Conservation (phyloP, 2,329 filamentous ascomycete species). For the Dothideomycetes sp. region DNA sequence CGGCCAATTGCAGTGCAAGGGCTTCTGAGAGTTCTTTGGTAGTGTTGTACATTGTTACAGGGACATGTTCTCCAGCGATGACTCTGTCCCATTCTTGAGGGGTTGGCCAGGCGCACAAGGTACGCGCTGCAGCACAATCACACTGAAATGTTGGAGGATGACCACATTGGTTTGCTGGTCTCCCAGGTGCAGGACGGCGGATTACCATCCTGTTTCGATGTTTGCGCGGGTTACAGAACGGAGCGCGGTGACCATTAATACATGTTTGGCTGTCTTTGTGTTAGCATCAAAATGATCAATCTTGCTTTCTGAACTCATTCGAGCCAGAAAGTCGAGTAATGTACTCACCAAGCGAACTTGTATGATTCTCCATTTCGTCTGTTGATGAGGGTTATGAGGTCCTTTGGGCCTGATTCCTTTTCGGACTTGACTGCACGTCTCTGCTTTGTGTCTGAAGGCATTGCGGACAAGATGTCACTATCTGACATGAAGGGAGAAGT, state of each 20-base stretch:
- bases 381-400: conserved; percentile 13
- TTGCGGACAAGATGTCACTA: no score
- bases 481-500: no score
- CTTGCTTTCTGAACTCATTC: neutral
- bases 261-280: conserved; percentile 3
- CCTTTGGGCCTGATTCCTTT: no score
- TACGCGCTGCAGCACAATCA: conserved; percentile 13
- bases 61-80: no score
- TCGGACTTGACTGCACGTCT: no score
- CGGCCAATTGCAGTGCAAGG: no score
- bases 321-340: neutral
- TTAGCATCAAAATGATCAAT: neutral
- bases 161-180: conserved; percentile 15
- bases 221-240: conserved; percentile 14
- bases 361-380: conserved; percentile 12
- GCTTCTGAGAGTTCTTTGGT: no score
- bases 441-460: no score
- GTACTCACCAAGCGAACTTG: conserved; percentile 14
- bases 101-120: conserved; percentile 11
- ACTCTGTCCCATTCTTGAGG: conserved; percentile 12
- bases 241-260: conserved; percentile 15
- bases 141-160: conserved; percentile 12
- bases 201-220: conserved; percentile 14
- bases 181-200: conserved; percentile 13
- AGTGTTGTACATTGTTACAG: no score